Base-by-base conservation (phyloP, 2,329 filamentous ascomycete genomes). In the Phialocephala sp. region DNA sequence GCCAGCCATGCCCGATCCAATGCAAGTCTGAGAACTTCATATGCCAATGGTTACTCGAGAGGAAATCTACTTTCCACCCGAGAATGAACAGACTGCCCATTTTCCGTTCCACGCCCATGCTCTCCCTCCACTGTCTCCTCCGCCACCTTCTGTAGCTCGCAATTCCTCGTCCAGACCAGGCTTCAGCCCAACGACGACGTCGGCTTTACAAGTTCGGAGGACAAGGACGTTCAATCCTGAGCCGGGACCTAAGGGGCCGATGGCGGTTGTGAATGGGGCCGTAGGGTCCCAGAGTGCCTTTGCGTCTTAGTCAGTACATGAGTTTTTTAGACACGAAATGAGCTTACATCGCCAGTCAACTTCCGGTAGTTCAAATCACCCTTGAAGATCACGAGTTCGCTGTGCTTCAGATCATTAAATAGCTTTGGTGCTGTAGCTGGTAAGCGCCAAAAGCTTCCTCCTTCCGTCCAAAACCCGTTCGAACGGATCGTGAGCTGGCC, bases 331-430 rank as follows among this genome's bases (percentile, higher is more conserved):
- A 22, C 50, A 27, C 37, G 43, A 62, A 15, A 20, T 37, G 27
- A 58, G 39, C 1, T 47, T 80, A 94, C 93, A 83, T 99, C 95
- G 58, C 88, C 91, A 36, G 91, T 93, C 71, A 99, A 79, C 79
- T 99, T 99, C 67, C 95, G 85, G 79, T 98, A 99, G 80, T 99
- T 99, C 72, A 99, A 78, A 76, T 99, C 95, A 2, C 95, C 95
- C 83, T 99, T 99, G 83, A 98, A 98, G 63, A 99, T 88, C 14
- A 97, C 92, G 20, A 99, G 83, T 77, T 97, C 92, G 70, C 91
- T 92, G 67, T 87, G 80, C 81, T 93, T 90, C 63, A 99, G 80
- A 75, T 98, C 94, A 8, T 91, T 85, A 60, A 87, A 85, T 14
- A 99, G 80, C 35, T 85, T 84, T 2, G 87, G 85, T 1, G 88